Percentiles rank a stretch among this genome's conserved stretches.
Conservation (phyloP, 768 basidiomycete species). For the Termitomyces sp. region DNA sequence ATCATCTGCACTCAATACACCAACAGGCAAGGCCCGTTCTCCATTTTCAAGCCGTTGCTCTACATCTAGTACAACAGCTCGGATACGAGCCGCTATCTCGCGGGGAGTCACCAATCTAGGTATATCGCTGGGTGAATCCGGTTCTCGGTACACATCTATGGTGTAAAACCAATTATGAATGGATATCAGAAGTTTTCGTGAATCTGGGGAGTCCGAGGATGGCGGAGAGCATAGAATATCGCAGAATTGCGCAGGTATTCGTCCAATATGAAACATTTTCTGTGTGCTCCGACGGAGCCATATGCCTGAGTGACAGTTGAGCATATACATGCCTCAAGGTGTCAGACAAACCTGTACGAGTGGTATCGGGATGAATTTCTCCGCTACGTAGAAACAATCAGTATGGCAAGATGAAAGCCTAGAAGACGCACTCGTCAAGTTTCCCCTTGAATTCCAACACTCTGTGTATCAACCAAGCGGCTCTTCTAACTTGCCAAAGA, state of each 20-base stretch:
- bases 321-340: neutral
- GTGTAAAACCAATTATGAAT: conserved; percentile 77
- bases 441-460: conserved; percentile 67
- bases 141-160: conserved; percentile 55
- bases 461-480: conserved; percentile 75
- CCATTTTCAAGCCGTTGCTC: conserved; percentile 39
- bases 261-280: conserved; percentile 70
- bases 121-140: conserved; percentile 18
- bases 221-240: conserved; percentile 57
- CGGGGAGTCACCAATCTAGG: conserved; percentile 27
- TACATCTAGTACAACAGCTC: conserved; percentile 52
- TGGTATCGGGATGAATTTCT: conserved; percentile 63
- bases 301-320: conserved; percentile 33
- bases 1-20: conserved; percentile 72
- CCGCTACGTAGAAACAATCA: conserved; percentile 38
- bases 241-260: conserved; percentile 62
- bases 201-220: conserved; percentile 33
- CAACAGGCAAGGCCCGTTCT: conserved; percentile 56
- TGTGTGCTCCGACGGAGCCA: conserved; percentile 58
- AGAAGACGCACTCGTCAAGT: conserved; percentile 43
- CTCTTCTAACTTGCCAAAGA: conserved; percentile 80
- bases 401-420: neutral
- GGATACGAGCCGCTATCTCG: conserved; percentile 39
- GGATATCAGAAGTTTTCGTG: conserved; percentile 63
- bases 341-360: conserved; percentile 50